Base-by-base conservation (phyloP, 257 asterid species). In the Sherardia arvensis region DNA sequence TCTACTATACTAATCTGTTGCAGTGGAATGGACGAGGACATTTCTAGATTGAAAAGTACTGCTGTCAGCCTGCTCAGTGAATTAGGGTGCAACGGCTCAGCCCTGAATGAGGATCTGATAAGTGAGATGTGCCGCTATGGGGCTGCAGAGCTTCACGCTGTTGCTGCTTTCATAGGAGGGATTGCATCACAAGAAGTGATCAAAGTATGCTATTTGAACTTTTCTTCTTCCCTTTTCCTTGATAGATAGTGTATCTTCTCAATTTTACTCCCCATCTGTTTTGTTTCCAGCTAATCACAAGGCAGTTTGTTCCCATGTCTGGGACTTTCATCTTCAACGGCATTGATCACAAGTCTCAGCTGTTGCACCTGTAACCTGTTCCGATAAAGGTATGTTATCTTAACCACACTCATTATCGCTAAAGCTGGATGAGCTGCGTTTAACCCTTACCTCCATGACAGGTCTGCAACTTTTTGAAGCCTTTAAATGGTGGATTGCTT, bases 91-190 rank as follows among this genome's bases (percentile, higher is more conserved):
- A 90, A 87, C 18, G 90, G 94, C 33, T 81, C 86, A 20, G 74
- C 81, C 76, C 74, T 93, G 70, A 78, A 85, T 5, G 99, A 93
- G 76, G 99, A 93, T 77, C 97, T 93, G 55, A 78, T 93, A 10
- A 84, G 81, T 59, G 97, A 93, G 85, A 90, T 93, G 76, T 90
- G 97, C 62, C 88, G 99, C 63, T 93, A 90, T 74, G 99, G 99
- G 36, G 95, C 94, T 60, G 77, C 95, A 9, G 99, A 93, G 76
- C 96, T 93, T 72, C 99, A 90, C 69, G 90, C 92, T 5, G 96
- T 93, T 71, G 96, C 96, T 21, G 94, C 97, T 77, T 76, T 87
- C 49, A 74, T 93, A 7, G 99, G 99, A 15, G 99, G 99, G 66
- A 78, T 93, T 64, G 94, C 99, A 61, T 87, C 97, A 60, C 99